These are phyloP conservation scores for Caryopteris hybrid DNA, from an alignment of 305 asterid genomes.

Conservation along the genomic window DNA sequence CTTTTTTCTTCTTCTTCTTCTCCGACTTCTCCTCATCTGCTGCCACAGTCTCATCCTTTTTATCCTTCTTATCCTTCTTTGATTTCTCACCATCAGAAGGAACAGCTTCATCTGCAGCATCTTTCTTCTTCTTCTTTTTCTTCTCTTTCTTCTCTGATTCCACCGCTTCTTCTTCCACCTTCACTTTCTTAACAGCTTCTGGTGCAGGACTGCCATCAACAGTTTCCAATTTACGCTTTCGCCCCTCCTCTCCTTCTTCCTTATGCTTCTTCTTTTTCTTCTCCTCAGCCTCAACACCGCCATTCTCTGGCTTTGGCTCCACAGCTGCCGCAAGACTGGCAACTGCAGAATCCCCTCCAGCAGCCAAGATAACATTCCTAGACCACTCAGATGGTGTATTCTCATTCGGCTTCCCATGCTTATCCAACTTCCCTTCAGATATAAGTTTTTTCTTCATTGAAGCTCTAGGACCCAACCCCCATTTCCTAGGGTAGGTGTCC, in stretches of 20 bases:
- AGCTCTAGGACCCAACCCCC: slow-evolving; percentile 98
- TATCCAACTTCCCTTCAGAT: slow-evolving; percentile 87
- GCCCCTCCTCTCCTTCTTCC: slow-evolving; percentile 46
- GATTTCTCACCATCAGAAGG: slow-evolving; percentile 33
- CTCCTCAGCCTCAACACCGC: slow-evolving; percentile 45
- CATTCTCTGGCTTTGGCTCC: slow-evolving; percentile 32
- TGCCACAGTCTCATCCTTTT: slow-evolving; percentile 24
- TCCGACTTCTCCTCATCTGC: slow-evolving; percentile 53
- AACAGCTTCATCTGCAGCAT: slow-evolving; percentile 28
- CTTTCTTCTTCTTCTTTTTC: slow-evolving; percentile 68
- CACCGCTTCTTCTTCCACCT: slow-evolving; percentile 41
- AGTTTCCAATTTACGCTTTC: slow-evolving; percentile 58
- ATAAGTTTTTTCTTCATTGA: slow-evolving; percentile 91
- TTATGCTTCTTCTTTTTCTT: slow-evolving; percentile 55
- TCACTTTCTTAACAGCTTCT: slow-evolving; percentile 51
- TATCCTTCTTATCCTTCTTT: slow-evolving; percentile 52
- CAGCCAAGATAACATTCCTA: slow-evolving; percentile 77
- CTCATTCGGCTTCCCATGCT: slow-evolving; percentile 83
- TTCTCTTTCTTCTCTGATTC: slow-evolving; percentile 44
- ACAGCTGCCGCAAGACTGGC: slow-evolving; percentile 72
- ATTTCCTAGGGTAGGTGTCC: slow-evolving; percentile 96
- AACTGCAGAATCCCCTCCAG: slow-evolving; percentile 72
- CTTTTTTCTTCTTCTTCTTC: slow-evolving; percentile 52
- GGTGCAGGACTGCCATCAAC: slow-evolving; percentile 44
- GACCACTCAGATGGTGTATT: slow-evolving; percentile 83